Conservation (phyloP, 345 rosid species). For the Raphanus raphanistrum region DNA sequence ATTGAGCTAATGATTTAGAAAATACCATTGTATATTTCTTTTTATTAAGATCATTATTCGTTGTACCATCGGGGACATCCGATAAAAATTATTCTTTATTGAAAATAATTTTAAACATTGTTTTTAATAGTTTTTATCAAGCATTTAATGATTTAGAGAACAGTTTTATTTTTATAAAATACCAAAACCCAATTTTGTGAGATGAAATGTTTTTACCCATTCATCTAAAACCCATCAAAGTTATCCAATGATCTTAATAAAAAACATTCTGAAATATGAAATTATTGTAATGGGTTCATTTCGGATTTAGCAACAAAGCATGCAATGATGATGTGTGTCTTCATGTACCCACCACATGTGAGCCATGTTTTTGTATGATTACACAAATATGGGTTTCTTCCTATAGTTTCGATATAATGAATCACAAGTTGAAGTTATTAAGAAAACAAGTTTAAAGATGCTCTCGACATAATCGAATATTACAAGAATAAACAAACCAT, state of each 20-base stretch:
- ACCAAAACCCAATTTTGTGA: neutral
- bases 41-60: neutral
- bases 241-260: neutral
- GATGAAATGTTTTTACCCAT: neutral
- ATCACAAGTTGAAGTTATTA: constrained; percentile 20
- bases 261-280: neutral
- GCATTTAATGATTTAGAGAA: neutral
- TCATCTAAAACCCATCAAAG: neutral
- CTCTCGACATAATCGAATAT: constrained; percentile 29
- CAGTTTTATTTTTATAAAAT: neutral
- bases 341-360: constrained; percentile 39
- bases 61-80: too few relatives aligned
- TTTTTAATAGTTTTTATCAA: neutral
- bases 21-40: neutral
- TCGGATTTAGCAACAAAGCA: constrained; percentile 20
- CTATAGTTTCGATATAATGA: constrained; percentile 5
- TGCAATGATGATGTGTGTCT: constrained; percentile 21
- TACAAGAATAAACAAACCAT: constrained; percentile 3
- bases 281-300: neutral
- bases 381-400: constrained; percentile 20
- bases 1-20: neutral
- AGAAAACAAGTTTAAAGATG: constrained; percentile 30
- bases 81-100: neutral
- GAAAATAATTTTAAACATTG: neutral
- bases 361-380: constrained; percentile 30